These are phyloP conservation scores for Vigna hirtella DNA, from an alignment of 306 rosid genomes.

Conservation along the genomic window DNA sequence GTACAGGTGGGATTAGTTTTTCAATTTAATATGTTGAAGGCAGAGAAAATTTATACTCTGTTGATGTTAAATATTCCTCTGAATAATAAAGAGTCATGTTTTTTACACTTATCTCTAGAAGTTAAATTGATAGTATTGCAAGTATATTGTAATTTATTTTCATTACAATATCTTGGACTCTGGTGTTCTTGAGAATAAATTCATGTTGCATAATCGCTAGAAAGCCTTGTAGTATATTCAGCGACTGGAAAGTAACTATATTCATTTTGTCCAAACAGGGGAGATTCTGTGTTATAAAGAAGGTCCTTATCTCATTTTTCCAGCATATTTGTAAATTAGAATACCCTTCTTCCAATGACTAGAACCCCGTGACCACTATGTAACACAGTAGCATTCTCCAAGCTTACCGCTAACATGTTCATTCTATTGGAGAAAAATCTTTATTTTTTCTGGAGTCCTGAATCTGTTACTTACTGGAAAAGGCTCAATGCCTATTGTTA, in stretches of 20 bases:
- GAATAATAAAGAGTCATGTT: neutral
- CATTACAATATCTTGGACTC: neutral
- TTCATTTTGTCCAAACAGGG: neutral
- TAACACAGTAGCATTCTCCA: constrained; percentile 8
- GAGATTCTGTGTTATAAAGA: neutral
- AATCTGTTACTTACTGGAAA: neutral
- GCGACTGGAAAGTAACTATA: neutral
- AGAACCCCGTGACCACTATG: neutral
- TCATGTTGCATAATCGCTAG: neutral
- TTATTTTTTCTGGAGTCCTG: neutral
- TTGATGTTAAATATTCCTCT: neutral
- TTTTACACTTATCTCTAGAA: neutral
- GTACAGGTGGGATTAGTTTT: constrained; percentile 72
- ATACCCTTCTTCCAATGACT: constrained; percentile 3
- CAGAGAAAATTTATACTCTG: neutral
- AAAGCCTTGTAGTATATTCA: no score
- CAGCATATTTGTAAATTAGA: constrained; percentile 22
- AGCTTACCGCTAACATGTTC: neutral
- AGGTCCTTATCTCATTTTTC: neutral
- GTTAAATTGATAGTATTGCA: neutral
- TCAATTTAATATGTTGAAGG: constrained; percentile 16
- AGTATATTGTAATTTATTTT: neutral
- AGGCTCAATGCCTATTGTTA: neutral
- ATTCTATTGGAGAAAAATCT: constrained; percentile 9
- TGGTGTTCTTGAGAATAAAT: neutral